Evolutionary conservation across 805 yeast genomes (phyloP), one percentile per base, ranked within the genome.

Genomic region (Tetrapisispora iriomotensis): DNA sequence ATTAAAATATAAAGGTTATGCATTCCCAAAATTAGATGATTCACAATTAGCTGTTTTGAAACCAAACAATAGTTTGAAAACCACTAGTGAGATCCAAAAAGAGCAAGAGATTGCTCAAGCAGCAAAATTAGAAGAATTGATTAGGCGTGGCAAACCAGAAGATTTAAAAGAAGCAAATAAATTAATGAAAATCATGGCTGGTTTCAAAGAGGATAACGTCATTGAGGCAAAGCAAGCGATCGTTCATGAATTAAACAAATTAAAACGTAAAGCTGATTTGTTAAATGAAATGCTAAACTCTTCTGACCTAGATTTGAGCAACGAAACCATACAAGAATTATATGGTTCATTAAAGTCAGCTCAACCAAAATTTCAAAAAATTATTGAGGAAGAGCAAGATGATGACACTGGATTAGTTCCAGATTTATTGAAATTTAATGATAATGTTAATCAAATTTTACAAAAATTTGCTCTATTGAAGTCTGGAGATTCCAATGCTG

Each of bases 101-200:
- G 99, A 92, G 59, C 98, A 92, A 63, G 80, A 84, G 41, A 69
- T 86, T 36, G 96, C 94, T 2, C 96, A 88, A 56, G 74, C 84
- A 46, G 97, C 98, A 14, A 92, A 92, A 64, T 72, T 92, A 47
- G 98, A 92, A 64, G 98, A 92, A 61, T 71, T 92, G 45, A 83
- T 92, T 45, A 79, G 97, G 64, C 74, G 96, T 52, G 98, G 97
- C 30, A 82, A 84, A 60, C 97, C 98, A 6, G 83, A 80, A 46
- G 99, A 92, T 64, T 73, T 92, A 55, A 84, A 81, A 51, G 98
- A 92, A 62, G 99, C 99, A 32, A 92, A 92, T 62, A 85, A 83
- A 50, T 72, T 92, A 61, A 92, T 92, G 98, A 87, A 90, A 60
- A 77, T 92, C 49, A 87, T 92, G 96, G 95, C 97, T 5, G 99